Conservation (phyloP, 2,329 filamentous ascomycete species). For the Domatiomyces globalis region DNA sequence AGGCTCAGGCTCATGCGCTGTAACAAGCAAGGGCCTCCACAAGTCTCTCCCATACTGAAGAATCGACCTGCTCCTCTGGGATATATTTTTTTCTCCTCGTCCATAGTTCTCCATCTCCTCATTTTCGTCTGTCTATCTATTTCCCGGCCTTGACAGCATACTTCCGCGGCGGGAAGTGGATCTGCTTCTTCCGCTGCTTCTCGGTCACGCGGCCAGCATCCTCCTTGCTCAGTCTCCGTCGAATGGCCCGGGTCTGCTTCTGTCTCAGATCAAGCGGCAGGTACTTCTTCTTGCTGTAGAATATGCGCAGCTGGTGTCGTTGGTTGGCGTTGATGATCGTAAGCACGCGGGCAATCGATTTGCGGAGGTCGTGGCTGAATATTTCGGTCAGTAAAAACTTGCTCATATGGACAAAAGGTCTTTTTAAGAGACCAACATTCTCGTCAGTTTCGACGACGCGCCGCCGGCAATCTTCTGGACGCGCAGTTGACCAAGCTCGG, state of each 20-base stretch:
- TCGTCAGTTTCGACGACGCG: constrained; percentile 88
- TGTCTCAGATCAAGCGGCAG: constrained; percentile 92
- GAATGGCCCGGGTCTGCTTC: constrained; percentile 97
- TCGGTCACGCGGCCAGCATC: constrained; percentile 72
- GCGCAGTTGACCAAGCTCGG: constrained; percentile 87
- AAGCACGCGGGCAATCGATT: constrained; percentile 96
- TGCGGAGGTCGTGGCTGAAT: constrained; percentile 88
- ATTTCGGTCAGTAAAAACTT: constrained; percentile 18
- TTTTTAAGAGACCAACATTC: constrained; percentile 57
- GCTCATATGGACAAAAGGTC: background rate
- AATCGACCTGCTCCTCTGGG: background rate
- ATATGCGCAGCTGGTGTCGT: constrained; percentile 89
- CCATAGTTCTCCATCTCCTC: background rate
- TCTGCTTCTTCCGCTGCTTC: constrained; percentile 92
- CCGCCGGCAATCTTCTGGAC: constrained; percentile 91
- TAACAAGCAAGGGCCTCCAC: background rate
- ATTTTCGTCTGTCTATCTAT: background rate
- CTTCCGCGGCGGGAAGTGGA: constrained; percentile 97
- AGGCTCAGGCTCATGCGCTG: background rate
- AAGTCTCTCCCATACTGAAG: background rate
- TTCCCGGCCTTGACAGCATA: constrained; percentile 77
- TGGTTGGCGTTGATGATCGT: constrained; percentile 99
- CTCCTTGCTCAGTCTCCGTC: constrained; percentile 83
- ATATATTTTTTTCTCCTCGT: background rate
- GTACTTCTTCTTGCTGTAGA: constrained; percentile 99